A percentile compares a stretch with the other conserved stretches of the same genome.
These are phyloP conservation scores for Dendryphion nanum DNA, from an alignment of 2,329 filamentous ascomycete species.

Conservation along the genomic window DNA sequence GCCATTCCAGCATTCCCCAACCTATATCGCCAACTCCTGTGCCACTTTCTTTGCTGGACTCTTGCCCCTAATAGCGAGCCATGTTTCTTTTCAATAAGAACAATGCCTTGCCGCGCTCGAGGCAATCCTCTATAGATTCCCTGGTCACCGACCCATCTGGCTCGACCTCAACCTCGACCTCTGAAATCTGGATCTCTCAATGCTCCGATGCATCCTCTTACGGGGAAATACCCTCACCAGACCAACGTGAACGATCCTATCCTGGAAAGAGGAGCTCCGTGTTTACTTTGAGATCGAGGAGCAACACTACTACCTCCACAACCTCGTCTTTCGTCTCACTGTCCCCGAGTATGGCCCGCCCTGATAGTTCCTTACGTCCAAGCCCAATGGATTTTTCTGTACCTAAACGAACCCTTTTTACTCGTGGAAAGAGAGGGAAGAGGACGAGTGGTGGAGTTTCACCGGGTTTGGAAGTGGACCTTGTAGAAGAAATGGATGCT, in stretches of 20 bases:
- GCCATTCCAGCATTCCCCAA: slow-evolving; percentile 18
- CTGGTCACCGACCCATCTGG: slow-evolving; percentile 19
- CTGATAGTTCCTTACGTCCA: slow-evolving; percentile 18
- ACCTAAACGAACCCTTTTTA: slow-evolving; percentile 29
- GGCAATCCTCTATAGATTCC: slow-evolving; percentile 35
- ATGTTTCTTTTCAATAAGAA: slow-evolving; percentile 40
- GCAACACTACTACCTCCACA: slow-evolving; percentile 37
- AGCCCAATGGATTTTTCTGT: slow-evolving; percentile 21
- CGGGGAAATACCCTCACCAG: slow-evolving; percentile 29
- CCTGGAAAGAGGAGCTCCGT: slow-evolving; percentile 33
- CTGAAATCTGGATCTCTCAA: slow-evolving; percentile 26
- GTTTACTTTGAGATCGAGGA: slow-evolving; percentile 37
- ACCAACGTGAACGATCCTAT: slow-evolving; percentile 21
- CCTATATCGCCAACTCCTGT: slow-evolving; percentile 17
- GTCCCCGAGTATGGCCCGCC: slow-evolving; percentile 21
- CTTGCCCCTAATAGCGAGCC: slow-evolving; percentile 10
- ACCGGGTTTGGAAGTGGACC: slow-evolving; percentile 15
- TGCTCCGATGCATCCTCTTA: slow-evolving; percentile 21
- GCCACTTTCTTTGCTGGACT: slow-evolving; percentile 6
- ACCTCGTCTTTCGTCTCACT: slow-evolving; percentile 26
- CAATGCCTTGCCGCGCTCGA: slow-evolving; percentile 26
- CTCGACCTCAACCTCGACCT: slow-evolving; percentile 18
- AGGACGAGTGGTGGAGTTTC: slow-evolving; percentile 33
- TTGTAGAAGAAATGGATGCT: slow-evolving; percentile 24
- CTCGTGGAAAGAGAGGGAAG: slow-evolving; percentile 33